Percentiles rank a stretch among this genome's conserved stretches.
Conservation (phyloP, 2,329 filamentous ascomycete species). For the Shiraia bambusicola region DNA sequence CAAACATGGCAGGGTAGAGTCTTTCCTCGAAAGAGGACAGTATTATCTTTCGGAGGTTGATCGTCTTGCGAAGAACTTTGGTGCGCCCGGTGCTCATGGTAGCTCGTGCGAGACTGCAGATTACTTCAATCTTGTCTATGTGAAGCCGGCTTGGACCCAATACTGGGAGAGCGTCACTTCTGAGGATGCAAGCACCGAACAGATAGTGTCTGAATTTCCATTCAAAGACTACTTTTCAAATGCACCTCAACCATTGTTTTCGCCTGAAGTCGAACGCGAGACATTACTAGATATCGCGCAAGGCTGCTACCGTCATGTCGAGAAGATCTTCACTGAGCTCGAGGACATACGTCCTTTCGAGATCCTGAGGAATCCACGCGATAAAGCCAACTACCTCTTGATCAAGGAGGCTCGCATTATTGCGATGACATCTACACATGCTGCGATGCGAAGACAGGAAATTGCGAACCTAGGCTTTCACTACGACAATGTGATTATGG, state of each 20-base stretch:
- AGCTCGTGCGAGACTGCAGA: slow-evolving; percentile 95
- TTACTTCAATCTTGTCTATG: slow-evolving; percentile 92
- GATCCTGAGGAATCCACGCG: slow-evolving; percentile 80
- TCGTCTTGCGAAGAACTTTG: slow-evolving; percentile 79
- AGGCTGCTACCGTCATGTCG: slow-evolving; percentile 86
- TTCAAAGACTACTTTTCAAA: slow-evolving; percentile 87
- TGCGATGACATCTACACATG: slow-evolving; percentile 98
- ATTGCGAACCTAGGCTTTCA: slow-evolving; percentile 91
- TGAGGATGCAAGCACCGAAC: slow-evolving; percentile 57
- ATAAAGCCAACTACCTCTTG: slow-evolving; percentile 94
- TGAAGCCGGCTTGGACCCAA: slow-evolving; percentile 83
- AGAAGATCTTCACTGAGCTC: slow-evolving; percentile 86
- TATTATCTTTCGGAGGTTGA: slow-evolving; percentile 79
- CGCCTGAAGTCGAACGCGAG: slow-evolving; percentile 64
- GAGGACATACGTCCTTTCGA: slow-evolving; percentile 95
- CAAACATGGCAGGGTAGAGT: slow-evolving; percentile 93
- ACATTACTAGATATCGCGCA: slow-evolving; percentile 72
- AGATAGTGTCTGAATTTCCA: slow-evolving; percentile 75
- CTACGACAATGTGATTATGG: slow-evolving; percentile 97
- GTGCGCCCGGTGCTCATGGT: slow-evolving; percentile 88
- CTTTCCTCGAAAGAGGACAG: slow-evolving; percentile 85
- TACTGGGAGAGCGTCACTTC: slow-evolving; percentile 69
- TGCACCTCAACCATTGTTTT: slow-evolving; percentile 83
- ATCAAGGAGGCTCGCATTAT: slow-evolving; percentile 96
- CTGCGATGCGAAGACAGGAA: slow-evolving; percentile 88